phyloP scores from a whole-genome alignment of 108 stramenopile species.

The Cyclotella choctawhatcheeana region DNA sequence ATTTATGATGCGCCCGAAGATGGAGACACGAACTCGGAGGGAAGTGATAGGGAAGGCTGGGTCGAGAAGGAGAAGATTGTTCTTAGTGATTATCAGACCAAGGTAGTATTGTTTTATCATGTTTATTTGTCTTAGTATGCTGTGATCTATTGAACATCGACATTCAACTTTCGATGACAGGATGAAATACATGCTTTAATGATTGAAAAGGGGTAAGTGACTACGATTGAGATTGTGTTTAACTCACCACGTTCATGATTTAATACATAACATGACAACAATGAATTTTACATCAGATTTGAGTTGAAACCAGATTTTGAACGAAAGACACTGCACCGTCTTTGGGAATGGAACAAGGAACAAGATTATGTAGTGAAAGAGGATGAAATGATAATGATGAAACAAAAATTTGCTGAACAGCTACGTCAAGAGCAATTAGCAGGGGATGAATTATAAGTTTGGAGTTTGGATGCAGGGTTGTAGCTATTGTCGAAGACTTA shows the following conservation, averaged over 20 bases:
- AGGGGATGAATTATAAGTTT: constrained; percentile 1
- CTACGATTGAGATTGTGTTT: background rate
- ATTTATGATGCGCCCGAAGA: constrained; percentile 39
- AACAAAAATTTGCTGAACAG: constrained; percentile 1
- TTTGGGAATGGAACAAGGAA: background rate
- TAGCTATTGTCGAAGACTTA: too few species aligned
- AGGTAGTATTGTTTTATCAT: constrained; percentile 15
- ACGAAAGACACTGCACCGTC: background rate
- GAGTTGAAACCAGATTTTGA: constrained; percentile 1
- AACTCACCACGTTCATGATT: background rate
- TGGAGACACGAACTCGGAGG: background rate
- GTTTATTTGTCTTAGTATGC: background rate
- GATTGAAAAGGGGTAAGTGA: constrained; percentile 62
- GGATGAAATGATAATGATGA: background rate
- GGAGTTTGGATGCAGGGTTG: too few species aligned
- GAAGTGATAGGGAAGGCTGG: constrained; percentile 1
- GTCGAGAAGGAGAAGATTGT: constrained; percentile 47
- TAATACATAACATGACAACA: background rate
- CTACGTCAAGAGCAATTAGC: background rate
- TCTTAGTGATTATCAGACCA: constrained; percentile 61
- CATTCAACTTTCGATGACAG: background rate
- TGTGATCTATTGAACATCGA: background rate
- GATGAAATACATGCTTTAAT: constrained; percentile 69
- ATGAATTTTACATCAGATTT: background rate
- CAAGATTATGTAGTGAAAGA: background rate